Evolutionary conservation across 441 rosid genomes (phyloP), one percentile per base, ranked within the genome.

Genomic region (Erysimum cheiri): DNA sequence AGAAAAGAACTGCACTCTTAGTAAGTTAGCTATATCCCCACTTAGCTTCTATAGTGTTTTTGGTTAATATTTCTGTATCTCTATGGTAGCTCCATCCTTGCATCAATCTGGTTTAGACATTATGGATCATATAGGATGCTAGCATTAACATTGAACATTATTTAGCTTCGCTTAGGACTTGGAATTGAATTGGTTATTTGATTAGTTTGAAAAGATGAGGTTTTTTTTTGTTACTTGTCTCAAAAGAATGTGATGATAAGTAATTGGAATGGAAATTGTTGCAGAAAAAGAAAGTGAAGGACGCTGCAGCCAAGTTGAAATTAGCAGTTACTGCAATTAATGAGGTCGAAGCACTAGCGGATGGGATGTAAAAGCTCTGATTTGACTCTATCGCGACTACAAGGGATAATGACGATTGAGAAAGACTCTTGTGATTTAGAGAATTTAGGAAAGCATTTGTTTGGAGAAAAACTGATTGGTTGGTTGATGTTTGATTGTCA

Each of bases 281-380:
- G 67, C 68, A 75, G 79, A 17, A 58, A 70, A 69, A 41, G 71
- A 75, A 70, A 19, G 75, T 70, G 71, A 75, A 70, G 67, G 75
- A 64, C n/a, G 79, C 75, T 24, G 67, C 67, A 50, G 75, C 67
- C 0, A 75, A 58, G 79, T 58, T 75, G 75, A 50, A 64, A 29
- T 0, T 12, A 70, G 79, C 75, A 26, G 63, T 57, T 0, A 4
- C 56, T 35, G 71, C 75, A n/a, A 64, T 75, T 31, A 43, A 70
- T 41, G 75, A 64, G 67, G 62, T 70, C 15, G 50, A 64, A 17
- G 13, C 1, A 26, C 2, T 75, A 58, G 79, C 29, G 3, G 63
- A 9, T 13, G 71, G 49, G 29, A 57, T 75, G 75, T 75, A 69
- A 44, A 37, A 63, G 70, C 72, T 8, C 22, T 66, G 60, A 50